Evolutionary conservation across 2,329 filamentous ascomycete genomes (phyloP), one percentile per base, ranked within the genome.

Genomic region (Lasiodiplodia gonubiensis): DNA sequence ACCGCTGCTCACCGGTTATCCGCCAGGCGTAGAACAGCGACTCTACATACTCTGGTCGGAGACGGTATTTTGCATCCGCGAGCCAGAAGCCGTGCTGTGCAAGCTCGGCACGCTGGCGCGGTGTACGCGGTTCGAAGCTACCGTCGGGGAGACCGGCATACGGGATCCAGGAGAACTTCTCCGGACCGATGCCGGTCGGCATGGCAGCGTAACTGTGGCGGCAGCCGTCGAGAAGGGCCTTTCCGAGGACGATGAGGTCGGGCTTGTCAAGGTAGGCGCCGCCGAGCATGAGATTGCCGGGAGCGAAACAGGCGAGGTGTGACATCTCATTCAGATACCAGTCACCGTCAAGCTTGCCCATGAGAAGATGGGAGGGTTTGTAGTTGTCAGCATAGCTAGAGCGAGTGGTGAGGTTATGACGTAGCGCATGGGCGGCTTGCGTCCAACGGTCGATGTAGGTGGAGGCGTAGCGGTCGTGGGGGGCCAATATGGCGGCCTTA

Each of bases 21-120:
- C 79, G 77, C 72, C 74, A 80, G 7, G 77, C 79, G 66, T 80
- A 79, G 71, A 81, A 81, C 11, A 81, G 68, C 4, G 72, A 75
- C 66, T 80, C 79, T 3, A 80, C 73, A 64, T 80, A 80, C 70
- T 80, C 78, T 3, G 79, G 78, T 1, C 79, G 74, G 18, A 78
- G 76, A 46, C 74, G 75, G 70, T 76, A 80, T 18, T 66, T 25
- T 11, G 77, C 61, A 39, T 80, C 71, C 2, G 69, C 72, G 14
- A 72, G 70, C 78, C 78, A 80, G 70, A 79, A 76, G 27, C 77
- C 79, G 49, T 67, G 69, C 1, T 67, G 64, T 14, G 68, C 67
- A 64, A 76, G 73, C 66, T 81, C 77, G 16, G 68, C 60, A 54
- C 72, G 69, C 30, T 76, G 71, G 0, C 77, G 74, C 11, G 68